phyloP scores from a whole-genome alignment of 108 stramenopile genomes.

The Nitzschia putrida region DNA sequence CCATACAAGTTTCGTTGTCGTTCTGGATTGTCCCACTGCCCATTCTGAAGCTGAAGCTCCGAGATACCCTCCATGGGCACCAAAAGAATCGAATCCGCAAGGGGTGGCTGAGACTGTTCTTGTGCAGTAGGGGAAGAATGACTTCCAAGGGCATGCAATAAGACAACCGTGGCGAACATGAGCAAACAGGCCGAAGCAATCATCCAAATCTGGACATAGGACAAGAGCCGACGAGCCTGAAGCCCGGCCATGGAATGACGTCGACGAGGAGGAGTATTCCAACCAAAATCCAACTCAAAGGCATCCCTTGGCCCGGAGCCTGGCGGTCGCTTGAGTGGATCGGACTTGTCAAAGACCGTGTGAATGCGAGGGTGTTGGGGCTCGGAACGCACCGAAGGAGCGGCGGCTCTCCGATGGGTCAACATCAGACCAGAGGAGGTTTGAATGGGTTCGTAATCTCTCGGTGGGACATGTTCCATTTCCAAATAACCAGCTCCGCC shows the following conservation, averaged over 20 bases:
- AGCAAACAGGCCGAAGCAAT: conserved; percentile 30
- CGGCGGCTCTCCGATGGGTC: conserved; percentile 42
- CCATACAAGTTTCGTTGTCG: neutral
- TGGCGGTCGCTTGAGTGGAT: conserved; percentile 1
- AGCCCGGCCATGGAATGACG: conserved; percentile 32
- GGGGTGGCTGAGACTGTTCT: conserved; percentile 2
- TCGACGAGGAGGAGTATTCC: conserved; percentile 11
- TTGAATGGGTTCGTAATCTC: conserved; percentile 38
- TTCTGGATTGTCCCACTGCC: neutral
- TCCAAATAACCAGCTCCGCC: conserved; percentile 49
- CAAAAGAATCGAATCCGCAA: conserved; percentile 23
- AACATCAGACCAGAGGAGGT: conserved; percentile 58
- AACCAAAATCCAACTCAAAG: conserved; percentile 44
- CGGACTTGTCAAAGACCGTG: conserved; percentile 10
- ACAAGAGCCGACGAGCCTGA: conserved; percentile 38
- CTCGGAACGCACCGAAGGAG: neutral
- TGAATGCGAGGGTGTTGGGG: neutral
- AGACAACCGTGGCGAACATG: conserved; percentile 31
- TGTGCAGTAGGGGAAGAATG: neutral
- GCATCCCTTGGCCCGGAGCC: conserved; percentile 20
- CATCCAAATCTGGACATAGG: conserved; percentile 48
- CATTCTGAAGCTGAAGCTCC: conserved; percentile 16
- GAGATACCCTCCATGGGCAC: conserved; percentile 37
- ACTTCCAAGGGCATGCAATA: conserved; percentile 38
- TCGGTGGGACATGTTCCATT: conserved; percentile 57